Evolutionary conservation across 257 asterid genomes (phyloP), one percentile per base, ranked within the genome.

Genomic region (Ophiorrhiza pumila): DNA sequence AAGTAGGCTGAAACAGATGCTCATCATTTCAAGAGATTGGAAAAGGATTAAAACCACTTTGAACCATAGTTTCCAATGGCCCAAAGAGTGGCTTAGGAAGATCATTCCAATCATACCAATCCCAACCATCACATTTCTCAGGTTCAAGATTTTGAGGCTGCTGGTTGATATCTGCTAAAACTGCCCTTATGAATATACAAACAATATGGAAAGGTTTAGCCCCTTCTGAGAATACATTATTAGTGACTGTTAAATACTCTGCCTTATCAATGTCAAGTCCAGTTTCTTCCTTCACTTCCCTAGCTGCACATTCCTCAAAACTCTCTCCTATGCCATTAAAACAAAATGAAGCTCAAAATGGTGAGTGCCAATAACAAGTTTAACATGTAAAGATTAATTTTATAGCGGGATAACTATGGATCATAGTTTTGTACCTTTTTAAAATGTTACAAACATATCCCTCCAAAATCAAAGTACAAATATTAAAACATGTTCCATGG

Each of bases 271-370:
- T 79, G 53, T 80, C 85, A 2, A 90, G 71, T 66, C 91, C 97
- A 0, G 96, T 88, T 81, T 91, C 97, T 74, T 91, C 96, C 87
- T 84, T 85, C 79, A 84, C 86, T 74, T 89, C 96, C 67, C 96
- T 78, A 0, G 76, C 78, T 27, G 89, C 97, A 20, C 97, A 91
- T 39, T 83, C 92, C 75, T 80, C 88, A 68, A 91, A 89, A 65
- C 86, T 70, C 14, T 77, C 80, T 43, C 80, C 80, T 77, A 20
- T 37, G 5, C 58, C 31, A 15, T 10, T 59, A 46, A 60, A 52
- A 10, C 5, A 34, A 57, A 22, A n/a, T 22, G 11, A 0, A 5
- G 58, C 10, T 45, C 25, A 23, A 56, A n/a, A n/a, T 59, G 4
- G 3, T 31, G 65, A 13, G 25, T 12, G 65, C 65, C 42, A 29